These are phyloP conservation scores for Jamesozyma lodderae DNA, from an alignment of 805 yeast genomes.

Conservation along the genomic window DNA sequence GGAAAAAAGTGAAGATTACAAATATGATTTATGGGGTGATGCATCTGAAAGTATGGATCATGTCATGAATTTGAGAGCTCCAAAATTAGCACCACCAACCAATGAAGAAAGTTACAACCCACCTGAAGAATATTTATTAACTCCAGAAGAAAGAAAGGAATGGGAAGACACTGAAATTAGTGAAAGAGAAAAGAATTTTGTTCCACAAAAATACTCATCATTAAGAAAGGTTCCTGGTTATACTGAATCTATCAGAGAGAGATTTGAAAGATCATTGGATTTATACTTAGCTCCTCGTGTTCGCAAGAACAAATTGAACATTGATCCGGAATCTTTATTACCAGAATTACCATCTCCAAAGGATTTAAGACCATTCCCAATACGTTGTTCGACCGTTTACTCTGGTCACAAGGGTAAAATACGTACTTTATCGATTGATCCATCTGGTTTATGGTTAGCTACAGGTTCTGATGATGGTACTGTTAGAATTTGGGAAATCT, in stretches of 20 bases:
- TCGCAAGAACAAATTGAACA: constrained; percentile 78
- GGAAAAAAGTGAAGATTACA: constrained; percentile 44
- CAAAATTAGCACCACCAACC: constrained; percentile 92
- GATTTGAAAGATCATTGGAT: constrained; percentile 90
- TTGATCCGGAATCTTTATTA: constrained; percentile 90
- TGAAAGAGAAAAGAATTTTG: constrained; percentile 68
- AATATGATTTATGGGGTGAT: constrained; percentile 82
- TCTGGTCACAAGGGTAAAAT: constrained; percentile 79
- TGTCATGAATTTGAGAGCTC: constrained; percentile 88
- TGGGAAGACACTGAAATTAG: constrained; percentile 64
- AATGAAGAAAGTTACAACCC: constrained; percentile 96
- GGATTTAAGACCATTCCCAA: constrained; percentile 95
- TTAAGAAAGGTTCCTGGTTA: constrained; percentile 93
- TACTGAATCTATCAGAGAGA: constrained; percentile 73
- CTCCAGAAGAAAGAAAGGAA: constrained; percentile 63
- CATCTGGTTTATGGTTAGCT: constrained; percentile 89
- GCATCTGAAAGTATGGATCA: constrained; percentile 56
- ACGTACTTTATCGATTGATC: constrained; percentile 76
- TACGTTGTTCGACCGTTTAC: constrained; percentile 73
- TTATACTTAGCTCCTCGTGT: constrained; percentile 93
- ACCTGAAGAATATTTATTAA: constrained; percentile 84
- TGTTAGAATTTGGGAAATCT: constrained; percentile 91
- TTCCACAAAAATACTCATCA: constrained; percentile 75
- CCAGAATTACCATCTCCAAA: constrained; percentile 96
- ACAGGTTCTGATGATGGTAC: constrained; percentile 97